Evolutionary conservation across 805 yeast species (phyloP), one percentile per base, ranked within the genome.

Genomic region (Sugiyamaella qingdaonensis): DNA sequence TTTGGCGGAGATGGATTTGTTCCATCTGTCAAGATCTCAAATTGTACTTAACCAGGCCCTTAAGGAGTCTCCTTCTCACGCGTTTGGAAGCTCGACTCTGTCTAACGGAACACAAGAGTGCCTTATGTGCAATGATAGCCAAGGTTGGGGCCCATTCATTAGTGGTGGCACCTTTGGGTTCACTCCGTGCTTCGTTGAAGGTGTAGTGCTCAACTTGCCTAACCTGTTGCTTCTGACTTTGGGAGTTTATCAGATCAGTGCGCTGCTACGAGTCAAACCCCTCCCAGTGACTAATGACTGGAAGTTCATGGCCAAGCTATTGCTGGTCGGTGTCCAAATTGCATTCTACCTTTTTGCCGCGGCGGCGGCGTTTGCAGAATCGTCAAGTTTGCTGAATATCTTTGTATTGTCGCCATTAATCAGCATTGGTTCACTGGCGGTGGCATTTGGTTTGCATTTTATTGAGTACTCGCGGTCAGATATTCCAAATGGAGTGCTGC

Each of bases 391-490:
- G 39, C 45, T 62, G 13, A 67, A 65, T 45, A 70, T 58, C 55
- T 67, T 63, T 11, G 57, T 61, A 32, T 53, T 74, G 42, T 73
- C 77, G 18, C 65, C 80, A 3, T 60, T 73, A 18, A 39, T 72
- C 13, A 68, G 76, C 46, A 55, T 74, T 0, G 54, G 71, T 2
- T 80, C 83, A 1, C 65, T 80, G 11, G 47, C 76, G 2, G 78
- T 86, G 4, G 86, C 82, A 0, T 65, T 78, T 14, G 68, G 72
- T 2, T 68, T 89, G 34, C 85, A 88, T 54, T 86, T 82, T 68
- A 65, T 86, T 54, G 97, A 92, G 66, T 85, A 82, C 62, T 79
- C 77, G 67, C 81, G 86, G 65, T 65, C 82, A 10, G 75, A 71
- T 42, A 78, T 87, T 19, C 82, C 97, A 1, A 80, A 78, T 59